These are phyloP conservation scores for Eustoma russellianum DNA, from an alignment of 257 asterid species.

Conservation along the genomic window DNA sequence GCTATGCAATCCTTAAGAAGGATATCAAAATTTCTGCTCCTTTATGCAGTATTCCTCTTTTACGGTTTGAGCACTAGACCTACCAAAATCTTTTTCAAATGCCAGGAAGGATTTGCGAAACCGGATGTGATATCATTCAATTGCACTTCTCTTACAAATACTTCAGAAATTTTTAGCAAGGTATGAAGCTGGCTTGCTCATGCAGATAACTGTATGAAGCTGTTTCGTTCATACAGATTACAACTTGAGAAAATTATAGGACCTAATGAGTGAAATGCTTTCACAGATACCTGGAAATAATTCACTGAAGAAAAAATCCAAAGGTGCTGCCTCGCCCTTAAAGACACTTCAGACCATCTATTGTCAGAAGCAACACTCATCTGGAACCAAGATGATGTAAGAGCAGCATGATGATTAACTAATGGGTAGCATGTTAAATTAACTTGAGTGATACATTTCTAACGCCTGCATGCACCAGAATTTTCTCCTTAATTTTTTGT, in stretches of 20 bases:
- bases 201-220: neutral
- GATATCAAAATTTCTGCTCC: no score
- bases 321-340: slow-evolving; percentile 34
- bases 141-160: slow-evolving; percentile 70
- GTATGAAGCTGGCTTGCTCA: slow-evolving; percentile 20
- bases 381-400: slow-evolving; percentile 63
- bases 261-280: slow-evolving; percentile 1
- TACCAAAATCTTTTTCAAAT: slow-evolving; percentile 5
- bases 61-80: neutral
- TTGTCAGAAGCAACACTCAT: slow-evolving; percentile 45
- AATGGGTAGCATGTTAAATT: neutral
- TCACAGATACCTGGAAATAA: slow-evolving; percentile 52
- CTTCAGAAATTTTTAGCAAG: slow-evolving; percentile 78
- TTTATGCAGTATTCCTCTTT: neutral
- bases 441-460: neutral
- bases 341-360: slow-evolving; percentile 55
- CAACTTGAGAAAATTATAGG: slow-evolving; percentile 1
- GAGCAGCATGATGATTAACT: slow-evolving; percentile 12
- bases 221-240: neutral
- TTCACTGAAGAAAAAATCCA: slow-evolving; percentile 26
- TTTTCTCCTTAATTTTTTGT: no score
- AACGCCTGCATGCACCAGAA: neutral
- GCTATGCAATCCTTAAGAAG: no score
- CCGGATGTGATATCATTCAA: slow-evolving; percentile 69
- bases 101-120: slow-evolving; percentile 49